Conservation (phyloP, 768 basidiomycete species). For the Lentinula guzmanii region DNA sequence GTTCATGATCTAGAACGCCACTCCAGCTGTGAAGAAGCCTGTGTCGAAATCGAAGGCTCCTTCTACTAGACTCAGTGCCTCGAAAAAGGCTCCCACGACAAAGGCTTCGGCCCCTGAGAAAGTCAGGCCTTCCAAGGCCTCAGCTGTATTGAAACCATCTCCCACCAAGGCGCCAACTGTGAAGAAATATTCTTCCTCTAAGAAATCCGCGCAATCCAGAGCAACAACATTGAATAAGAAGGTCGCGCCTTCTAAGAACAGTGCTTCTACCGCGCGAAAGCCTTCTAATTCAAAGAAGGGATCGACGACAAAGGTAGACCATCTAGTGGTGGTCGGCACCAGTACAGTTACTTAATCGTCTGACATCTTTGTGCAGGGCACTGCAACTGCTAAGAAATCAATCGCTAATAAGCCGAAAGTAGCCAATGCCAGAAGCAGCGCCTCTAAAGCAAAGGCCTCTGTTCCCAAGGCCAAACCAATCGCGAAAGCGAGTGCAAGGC, state of each 20-base stretch:
- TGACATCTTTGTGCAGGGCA: slow-evolving; percentile 13
- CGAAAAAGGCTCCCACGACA: slow-evolving; percentile 1
- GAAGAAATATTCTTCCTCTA: slow-evolving; percentile 13
- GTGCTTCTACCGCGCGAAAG: slow-evolving; percentile 13
- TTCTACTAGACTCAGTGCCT: slow-evolving; percentile 1
- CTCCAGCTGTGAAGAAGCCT: slow-evolving; percentile 37
- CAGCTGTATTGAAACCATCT: slow-evolving; percentile 15
- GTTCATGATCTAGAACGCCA: slow-evolving; percentile 29
- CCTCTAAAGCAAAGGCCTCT: slow-evolving; percentile 23
- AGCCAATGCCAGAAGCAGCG: slow-evolving; percentile 22
- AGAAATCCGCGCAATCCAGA: slow-evolving; percentile 8
- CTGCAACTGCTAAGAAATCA: slow-evolving; percentile 26
- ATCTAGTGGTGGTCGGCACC: slow-evolving; percentile 7
- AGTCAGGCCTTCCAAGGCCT: slow-evolving; percentile 7
- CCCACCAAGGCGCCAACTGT: slow-evolving; percentile 9
- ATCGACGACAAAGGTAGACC: slow-evolving; percentile 16
- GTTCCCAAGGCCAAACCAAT: slow-evolving; percentile 19
- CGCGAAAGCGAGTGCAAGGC: slow-evolving; percentile 24
- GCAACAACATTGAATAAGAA: slow-evolving; percentile 30
- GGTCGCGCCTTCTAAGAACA: slow-evolving; percentile 30
- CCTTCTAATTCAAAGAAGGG: slow-evolving; percentile 14
- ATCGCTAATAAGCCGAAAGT: slow-evolving; percentile 24
- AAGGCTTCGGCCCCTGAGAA: slow-evolving; percentile 15
- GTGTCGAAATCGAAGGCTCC: slow-evolving; percentile 10
- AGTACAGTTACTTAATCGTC: slow-evolving; percentile 16